phyloP scores from a whole-genome alignment of 495 filamentous ascomycete species.

The Neurospora africana region DNA sequence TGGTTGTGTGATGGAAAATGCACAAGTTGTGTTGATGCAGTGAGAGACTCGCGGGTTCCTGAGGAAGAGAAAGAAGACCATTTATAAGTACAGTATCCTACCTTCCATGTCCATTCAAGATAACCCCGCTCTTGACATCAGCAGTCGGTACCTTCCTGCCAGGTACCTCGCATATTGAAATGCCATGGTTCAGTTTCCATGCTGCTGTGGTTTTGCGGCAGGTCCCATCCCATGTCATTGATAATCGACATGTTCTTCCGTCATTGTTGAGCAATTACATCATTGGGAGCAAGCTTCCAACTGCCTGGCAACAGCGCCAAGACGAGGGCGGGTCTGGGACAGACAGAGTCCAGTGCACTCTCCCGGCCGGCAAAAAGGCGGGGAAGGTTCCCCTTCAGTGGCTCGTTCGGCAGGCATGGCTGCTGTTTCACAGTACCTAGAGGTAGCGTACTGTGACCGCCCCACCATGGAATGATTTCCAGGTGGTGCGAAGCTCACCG shows the following conservation, averaged over 20 bases:
- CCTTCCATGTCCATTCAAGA: not conserved
- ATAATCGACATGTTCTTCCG: not conserved
- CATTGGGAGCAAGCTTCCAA: not conserved
- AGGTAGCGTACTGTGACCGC: not conserved
- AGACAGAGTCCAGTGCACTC: not conserved
- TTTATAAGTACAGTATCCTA: not conserved
- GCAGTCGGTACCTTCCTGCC: not conserved
- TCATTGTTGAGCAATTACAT: not conserved
- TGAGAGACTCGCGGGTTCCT: not conserved
- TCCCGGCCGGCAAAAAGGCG: not conserved
- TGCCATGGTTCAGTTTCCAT: not conserved
- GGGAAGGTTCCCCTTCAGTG: not conserved
- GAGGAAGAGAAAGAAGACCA: not conserved
- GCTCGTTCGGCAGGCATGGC: not conserved
- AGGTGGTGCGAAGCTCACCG: not conserved
- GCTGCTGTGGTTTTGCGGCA: not conserved
- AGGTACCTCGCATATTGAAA: not conserved
- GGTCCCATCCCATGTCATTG: not conserved
- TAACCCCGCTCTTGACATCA: not conserved
- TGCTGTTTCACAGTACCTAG: not conserved
- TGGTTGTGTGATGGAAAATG: not conserved
- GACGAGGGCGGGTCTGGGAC: not conserved
- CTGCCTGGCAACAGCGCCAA: not conserved
- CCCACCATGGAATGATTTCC: not conserved
- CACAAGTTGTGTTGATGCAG: not conserved